Evolutionary conservation across 805 yeast genomes (phyloP).

Genomic region (Clavispora vitiphila): DNA sequence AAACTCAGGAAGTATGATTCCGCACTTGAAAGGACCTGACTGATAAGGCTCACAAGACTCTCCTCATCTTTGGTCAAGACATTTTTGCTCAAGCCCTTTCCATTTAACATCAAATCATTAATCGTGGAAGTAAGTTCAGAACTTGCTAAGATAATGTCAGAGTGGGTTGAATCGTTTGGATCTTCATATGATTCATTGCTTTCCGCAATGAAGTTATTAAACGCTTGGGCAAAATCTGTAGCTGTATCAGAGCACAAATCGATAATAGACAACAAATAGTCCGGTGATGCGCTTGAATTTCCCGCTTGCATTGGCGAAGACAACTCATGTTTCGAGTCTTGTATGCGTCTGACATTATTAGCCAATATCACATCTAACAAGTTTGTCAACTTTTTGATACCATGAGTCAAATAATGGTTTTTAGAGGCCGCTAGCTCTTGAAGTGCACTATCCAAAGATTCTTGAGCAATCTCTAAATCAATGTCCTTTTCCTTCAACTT

Average conservation of each 20-base stretch:
- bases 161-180: conserved; percentile 49
- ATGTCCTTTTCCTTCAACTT: conserved; percentile 63
- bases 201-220: conserved; percentile 71
- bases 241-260: conserved; percentile 69
- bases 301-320: conserved; percentile 82
- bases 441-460: conserved; percentile 70
- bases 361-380: conserved; percentile 67
- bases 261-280: conserved; percentile 57
- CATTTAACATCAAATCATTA: conserved; percentile 57
- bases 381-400: conserved; percentile 41
- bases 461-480: conserved; percentile 74
- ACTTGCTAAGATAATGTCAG: conserved; percentile 56
- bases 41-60: conserved; percentile 41
- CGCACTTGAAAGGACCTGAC: conserved; percentile 55
- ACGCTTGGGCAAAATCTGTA: conserved; percentile 74
- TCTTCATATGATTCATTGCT: conserved; percentile 45
- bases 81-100: conserved; percentile 63
- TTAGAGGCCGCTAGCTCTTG: conserved; percentile 51
- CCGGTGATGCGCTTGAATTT: conserved; percentile 69
- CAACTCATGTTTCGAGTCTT: conserved; percentile 64
- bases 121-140: conserved; percentile 59
- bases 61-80: conserved; percentile 54
- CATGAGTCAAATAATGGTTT: conserved; percentile 37
- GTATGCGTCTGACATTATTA: conserved; percentile 67
- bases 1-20: conserved; percentile 59